A percentile compares a stretch with the other conserved stretches of the same genome.
These are phyloP conservation scores for Backusella macrospora DNA, from an alignment of 192 early-diverging fungal species.

Conservation along the genomic window DNA sequence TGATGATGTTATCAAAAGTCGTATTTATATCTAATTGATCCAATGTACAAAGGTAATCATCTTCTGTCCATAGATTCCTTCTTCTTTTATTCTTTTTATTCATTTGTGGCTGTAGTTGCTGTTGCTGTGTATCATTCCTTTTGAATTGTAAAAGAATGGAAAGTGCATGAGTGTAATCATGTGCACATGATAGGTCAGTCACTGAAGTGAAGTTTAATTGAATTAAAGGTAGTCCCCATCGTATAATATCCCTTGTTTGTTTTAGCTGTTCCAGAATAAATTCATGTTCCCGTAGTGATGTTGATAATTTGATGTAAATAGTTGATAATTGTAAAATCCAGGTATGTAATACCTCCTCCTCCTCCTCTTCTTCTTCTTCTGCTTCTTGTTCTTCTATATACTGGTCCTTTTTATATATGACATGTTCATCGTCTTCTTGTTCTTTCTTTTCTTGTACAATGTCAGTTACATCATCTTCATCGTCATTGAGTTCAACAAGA, in stretches of 20 bases:
- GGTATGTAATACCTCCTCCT: background rate
- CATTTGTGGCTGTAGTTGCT: no score
- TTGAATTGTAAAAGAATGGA: background rate
- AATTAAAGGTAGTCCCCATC: constrained; percentile 8
- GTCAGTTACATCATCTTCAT: no score
- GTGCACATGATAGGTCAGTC: background rate
- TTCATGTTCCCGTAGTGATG: background rate
- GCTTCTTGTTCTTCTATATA: background rate
- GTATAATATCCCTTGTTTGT: background rate
- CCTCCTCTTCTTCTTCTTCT: background rate
- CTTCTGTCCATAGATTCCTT: constrained; percentile 30
- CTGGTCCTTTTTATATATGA: background rate
- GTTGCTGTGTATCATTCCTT: background rate
- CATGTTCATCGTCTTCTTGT: background rate
- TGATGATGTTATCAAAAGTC: constrained; percentile 35
- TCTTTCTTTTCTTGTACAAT: background rate
- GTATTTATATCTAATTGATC: constrained; percentile 47
- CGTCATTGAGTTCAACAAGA: constrained; percentile 2
- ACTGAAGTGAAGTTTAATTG: background rate
- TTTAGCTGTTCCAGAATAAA: background rate
- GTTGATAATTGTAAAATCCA: background rate
- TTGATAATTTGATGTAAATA: background rate
- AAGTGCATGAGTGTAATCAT: constrained; percentile 3
- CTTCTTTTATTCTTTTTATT: no score
- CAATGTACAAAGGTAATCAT: constrained; percentile 45